phyloP scores from a whole-genome alignment of 2,329 filamentous ascomycete genomes.

The Paecilomyces formosus region DNA sequence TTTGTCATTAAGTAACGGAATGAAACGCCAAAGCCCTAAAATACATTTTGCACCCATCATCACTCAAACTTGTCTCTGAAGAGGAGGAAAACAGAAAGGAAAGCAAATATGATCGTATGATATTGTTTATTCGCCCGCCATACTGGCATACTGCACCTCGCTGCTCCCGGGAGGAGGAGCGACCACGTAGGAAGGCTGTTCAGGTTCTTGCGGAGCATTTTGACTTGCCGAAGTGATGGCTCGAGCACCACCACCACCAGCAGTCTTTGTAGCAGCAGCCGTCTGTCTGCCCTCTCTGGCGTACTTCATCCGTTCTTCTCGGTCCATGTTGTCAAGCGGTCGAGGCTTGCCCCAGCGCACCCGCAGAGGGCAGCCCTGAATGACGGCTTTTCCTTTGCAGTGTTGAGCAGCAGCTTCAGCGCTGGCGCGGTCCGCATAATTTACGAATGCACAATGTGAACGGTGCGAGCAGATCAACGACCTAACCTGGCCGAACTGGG shows the following conservation, averaged over 20 bases:
- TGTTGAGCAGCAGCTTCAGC: slow-evolving; percentile 80
- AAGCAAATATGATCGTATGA: slow-evolving; percentile 3
- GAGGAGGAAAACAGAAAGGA: slow-evolving; percentile 5
- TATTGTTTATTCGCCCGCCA: slow-evolving; percentile 63
- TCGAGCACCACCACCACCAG: slow-evolving; percentile 20
- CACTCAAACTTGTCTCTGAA: background rate
- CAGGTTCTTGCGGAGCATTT: slow-evolving; percentile 30
- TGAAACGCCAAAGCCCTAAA: slow-evolving; percentile 28
- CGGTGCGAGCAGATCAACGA: slow-evolving; percentile 94
- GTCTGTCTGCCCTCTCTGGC: slow-evolving; percentile 66
- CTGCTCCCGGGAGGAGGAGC: slow-evolving; percentile 72
- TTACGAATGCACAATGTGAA: slow-evolving; percentile 94
- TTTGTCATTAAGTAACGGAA: slow-evolving; percentile 16
- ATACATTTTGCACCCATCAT: slow-evolving; percentile 8
- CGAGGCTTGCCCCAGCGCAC: slow-evolving; percentile 92
- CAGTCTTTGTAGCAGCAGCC: slow-evolving; percentile 42
- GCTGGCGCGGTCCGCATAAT: slow-evolving; percentile 75
- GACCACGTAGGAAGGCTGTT: slow-evolving; percentile 41
- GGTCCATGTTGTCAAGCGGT: slow-evolving; percentile 83
- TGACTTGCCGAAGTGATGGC: slow-evolving; percentile 33
- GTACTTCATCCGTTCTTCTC: slow-evolving; percentile 74
- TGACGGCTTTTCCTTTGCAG: slow-evolving; percentile 80
- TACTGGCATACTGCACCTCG: slow-evolving; percentile 75
- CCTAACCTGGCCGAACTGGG: slow-evolving; percentile 79
- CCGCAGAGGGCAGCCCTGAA: slow-evolving; percentile 82